Percentiles rank a stretch among this genome's conserved stretches.
phyloP scores from a whole-genome alignment of 2,329 filamentous ascomycete genomes.

The Colletotrichum echinochloae region DNA sequence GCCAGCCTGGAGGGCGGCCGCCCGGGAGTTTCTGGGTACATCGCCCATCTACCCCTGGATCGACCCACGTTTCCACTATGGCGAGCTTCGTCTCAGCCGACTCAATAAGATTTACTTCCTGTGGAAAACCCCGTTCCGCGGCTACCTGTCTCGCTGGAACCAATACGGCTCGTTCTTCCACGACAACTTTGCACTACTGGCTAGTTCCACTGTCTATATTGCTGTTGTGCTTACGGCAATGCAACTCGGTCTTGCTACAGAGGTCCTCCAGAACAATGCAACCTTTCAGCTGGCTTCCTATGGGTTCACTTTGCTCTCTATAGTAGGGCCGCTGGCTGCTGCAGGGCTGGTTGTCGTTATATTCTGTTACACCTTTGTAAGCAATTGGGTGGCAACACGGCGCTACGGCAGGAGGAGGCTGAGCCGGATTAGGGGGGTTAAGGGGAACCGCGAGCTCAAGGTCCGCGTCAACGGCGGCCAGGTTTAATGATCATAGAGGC shows the following conservation, averaged over 20 bases:
- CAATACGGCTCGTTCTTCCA: slow-evolving; percentile 56
- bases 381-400: slow-evolving; percentile 18
- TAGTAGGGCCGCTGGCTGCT: slow-evolving; percentile 53
- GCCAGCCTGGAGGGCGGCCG: slow-evolving; percentile 52
- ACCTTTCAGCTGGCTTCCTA: slow-evolving; percentile 58
- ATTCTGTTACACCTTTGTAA: slow-evolving; percentile 39
- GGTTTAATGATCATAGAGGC: too few species aligned
- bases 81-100: slow-evolving; percentile 55
- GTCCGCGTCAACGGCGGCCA: too few species aligned
- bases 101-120: slow-evolving; percentile 57
- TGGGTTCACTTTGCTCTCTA: slow-evolving; percentile 61
- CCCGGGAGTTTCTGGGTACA: slow-evolving; percentile 46
- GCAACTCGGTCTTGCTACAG: slow-evolving; percentile 54
- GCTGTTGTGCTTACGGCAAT: slow-evolving; percentile 60
- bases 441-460: too few species aligned
- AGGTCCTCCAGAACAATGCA: slow-evolving; percentile 45
- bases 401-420: slow-evolving; percentile 26
- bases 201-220: slow-evolving; percentile 55
- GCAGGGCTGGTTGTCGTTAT: slow-evolving; percentile 42
- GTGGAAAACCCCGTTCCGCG: slow-evolving; percentile 42
- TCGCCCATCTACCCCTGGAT: slow-evolving; percentile 48
- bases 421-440: neutral
- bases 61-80: slow-evolving; percentile 54
- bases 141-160: slow-evolving; percentile 45
- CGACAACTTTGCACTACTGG: slow-evolving; percentile 56